Base-by-base conservation (phyloP, 306 rosid genomes). In the Vigna hirtella region DNA sequence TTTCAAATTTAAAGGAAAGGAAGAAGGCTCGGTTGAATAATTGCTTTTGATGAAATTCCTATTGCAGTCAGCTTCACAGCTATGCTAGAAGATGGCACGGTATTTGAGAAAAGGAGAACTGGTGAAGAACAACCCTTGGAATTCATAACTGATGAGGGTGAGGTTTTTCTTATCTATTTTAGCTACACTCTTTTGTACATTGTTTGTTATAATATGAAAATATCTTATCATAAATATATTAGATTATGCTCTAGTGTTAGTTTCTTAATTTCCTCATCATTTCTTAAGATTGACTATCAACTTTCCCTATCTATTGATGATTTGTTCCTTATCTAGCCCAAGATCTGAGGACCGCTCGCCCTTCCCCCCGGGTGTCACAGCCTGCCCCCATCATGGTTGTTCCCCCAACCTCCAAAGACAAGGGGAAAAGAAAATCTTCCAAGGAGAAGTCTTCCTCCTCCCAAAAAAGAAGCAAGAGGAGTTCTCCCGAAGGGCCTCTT, bases 61-160 rank as follows among this genome's bases (percentile, higher is more conserved):
- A 8, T 72, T 77, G 80, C 90, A 89, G 91, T 91, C 73, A 82
- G 82, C 69, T 86, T 85, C 48, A 81, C 77, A 52, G 94, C 90
- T 26, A 80, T 50, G 83, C 87, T 91, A 36, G 94, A 91, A 79
- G 88, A 91, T 85, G 92, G 92, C 26, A 83, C 82, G 52, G 73
- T 89, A 18, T 89, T 91, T 82, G 97, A 91, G 90, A 86, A 80
- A 76, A 88, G 79, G 53, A 92, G 94, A 78, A 59, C 78, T 36
- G 91, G 50, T 70, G 94, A 85, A 56, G 72, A 72, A 38, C 77
- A 70, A 52, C 91, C 91, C 80, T 80, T 88, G 83, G 83, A 83
- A 73, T 88, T 91, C 69, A 68, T 88, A 73, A 89, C 89, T 3
- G 97, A 89, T 78, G 92, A 91, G 84, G 93, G 97, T 88, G 66